phyloP scores from a whole-genome alignment of 2,329 filamentous ascomycete species.

The Tolypocladium ovalisporum region DNA sequence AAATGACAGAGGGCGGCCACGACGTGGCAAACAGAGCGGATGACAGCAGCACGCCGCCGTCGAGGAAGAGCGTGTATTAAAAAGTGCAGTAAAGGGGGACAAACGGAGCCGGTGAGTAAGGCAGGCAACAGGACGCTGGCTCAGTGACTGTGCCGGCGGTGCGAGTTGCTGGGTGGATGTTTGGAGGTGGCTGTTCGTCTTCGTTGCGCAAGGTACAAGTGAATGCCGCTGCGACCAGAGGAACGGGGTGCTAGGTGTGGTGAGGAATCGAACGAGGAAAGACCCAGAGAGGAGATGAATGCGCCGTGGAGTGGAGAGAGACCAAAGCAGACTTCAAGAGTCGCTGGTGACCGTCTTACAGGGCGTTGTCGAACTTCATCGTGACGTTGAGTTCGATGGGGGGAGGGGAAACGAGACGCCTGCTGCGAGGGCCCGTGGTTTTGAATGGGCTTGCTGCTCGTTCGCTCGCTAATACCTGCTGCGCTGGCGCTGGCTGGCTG shows the following conservation, averaged over 20 bases:
- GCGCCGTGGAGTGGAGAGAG: conserved; percentile 27
- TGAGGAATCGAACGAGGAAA: conserved; percentile 4
- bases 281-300: conserved; percentile 15
- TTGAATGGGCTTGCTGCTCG: conserved; percentile 14
- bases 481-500: not conserved
- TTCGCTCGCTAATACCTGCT: not conserved
- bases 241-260: not conserved
- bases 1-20: conserved; percentile 1
- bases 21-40: conserved; percentile 4
- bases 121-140: not conserved
- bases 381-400: conserved; percentile 39
- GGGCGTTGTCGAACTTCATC: conserved; percentile 42
- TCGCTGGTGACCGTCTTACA: conserved; percentile 40
- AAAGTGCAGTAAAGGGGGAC: not conserved
- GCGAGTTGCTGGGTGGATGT: not conserved
- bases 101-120: not conserved
- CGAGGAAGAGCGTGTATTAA: not conserved
- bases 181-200: not conserved
- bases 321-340: conserved; percentile 44
- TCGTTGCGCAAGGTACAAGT: conserved; percentile 34
- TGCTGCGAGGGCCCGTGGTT: conserved; percentile 11
- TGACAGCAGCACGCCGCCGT: not conserved
- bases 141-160: not conserved
- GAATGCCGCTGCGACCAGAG: conserved; percentile 33
- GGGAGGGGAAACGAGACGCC: conserved; percentile 18